phyloP scores from a whole-genome alignment of 2,329 filamentous ascomycete species.

The Atkinsonella texensis region DNA sequence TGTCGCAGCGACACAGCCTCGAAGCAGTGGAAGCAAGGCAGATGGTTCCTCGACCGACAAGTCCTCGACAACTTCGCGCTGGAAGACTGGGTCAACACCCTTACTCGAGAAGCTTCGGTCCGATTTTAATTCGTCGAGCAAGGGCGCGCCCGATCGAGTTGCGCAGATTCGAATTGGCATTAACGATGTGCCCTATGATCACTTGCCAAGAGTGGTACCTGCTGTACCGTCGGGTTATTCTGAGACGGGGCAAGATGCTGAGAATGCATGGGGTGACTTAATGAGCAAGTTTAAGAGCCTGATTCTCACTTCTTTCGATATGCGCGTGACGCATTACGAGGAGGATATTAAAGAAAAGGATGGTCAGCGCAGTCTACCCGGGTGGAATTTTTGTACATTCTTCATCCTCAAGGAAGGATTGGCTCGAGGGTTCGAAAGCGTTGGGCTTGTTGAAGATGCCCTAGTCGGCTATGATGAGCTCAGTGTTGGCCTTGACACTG shows the following conservation, averaged over 20 bases:
- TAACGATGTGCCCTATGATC: constrained; percentile 55
- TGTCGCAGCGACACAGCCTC: constrained; percentile 64
- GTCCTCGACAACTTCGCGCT: constrained; percentile 54
- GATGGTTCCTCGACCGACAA: constrained; percentile 53
- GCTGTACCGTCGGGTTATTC: constrained; percentile 51
- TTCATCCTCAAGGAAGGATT: constrained; percentile 96
- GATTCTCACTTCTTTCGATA: constrained; percentile 82
- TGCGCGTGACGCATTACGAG: constrained; percentile 85
- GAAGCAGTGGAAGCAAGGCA: constrained; percentile 40
- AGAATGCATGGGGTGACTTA: constrained; percentile 73
- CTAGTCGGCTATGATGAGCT: constrained; percentile 92
- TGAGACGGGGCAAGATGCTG: constrained; percentile 66
- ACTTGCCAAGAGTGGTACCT: constrained; percentile 49
- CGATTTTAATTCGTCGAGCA: constrained; percentile 71
- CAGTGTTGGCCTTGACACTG: constrained; percentile 70
- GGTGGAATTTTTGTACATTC: constrained; percentile 99
- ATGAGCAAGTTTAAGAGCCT: constrained; percentile 76
- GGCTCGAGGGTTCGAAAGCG: constrained; percentile 87
- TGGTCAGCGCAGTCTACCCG: constrained; percentile 70
- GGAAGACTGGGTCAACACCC: constrained; percentile 68
- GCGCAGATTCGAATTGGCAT: constrained; percentile 73
- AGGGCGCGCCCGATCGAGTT: constrained; percentile 62
- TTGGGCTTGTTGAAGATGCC: constrained; percentile 90
- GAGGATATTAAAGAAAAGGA: constrained; percentile 95
- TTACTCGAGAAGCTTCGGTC: constrained; percentile 80